Evolutionary conservation across 306 rosid genomes (phyloP), one percentile per base, ranked within the genome.

Genomic region (Ammopiptanthus mongolicus): DNA sequence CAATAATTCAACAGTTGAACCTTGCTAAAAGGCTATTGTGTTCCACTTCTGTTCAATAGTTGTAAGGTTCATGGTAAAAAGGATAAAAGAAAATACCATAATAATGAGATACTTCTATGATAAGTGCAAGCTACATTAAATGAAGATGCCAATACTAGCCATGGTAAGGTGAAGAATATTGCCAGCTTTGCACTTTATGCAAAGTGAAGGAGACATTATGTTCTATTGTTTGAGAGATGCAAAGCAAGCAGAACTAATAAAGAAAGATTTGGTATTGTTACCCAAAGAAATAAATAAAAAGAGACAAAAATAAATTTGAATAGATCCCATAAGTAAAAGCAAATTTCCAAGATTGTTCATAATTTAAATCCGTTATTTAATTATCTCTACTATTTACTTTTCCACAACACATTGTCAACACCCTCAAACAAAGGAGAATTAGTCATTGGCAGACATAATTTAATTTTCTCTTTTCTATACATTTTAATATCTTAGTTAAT

Each of bases 101-200:
- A 34, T 46, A 17, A 52, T 17, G 74, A 69, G 73, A 81, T 81
- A 53, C 85, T 71, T 33, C 14, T 70, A 42, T 63, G 34, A 34
- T 37, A 37, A 9, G 66, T 28, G 71, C 70, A 82, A 59, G 82
- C 60, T 48, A 82, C 36, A 71, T 64, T 23, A 82, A 70, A 33
- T 64, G 15, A 77, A 77, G 72, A 58, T 71, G 66, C 61, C 75
- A 77, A 65, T 47, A 65, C 37, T 61, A 33, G 78, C 9, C 9
- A 41, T 46, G 19, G 31, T 19, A 70, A 48, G 31, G 61, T 62
- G 66, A 63, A 42, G 77, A 80, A 79, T 63, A 56, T 46, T 70
- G 79, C 76, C 77, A 83, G 74, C 80, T 53, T 34, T 69, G 44
- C 70, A 39, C 86, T 85, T 84, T 80, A 53, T 74, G 42, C 25